Conservation (phyloP, 345 rosid species). For the Arabis alpina region DNA sequence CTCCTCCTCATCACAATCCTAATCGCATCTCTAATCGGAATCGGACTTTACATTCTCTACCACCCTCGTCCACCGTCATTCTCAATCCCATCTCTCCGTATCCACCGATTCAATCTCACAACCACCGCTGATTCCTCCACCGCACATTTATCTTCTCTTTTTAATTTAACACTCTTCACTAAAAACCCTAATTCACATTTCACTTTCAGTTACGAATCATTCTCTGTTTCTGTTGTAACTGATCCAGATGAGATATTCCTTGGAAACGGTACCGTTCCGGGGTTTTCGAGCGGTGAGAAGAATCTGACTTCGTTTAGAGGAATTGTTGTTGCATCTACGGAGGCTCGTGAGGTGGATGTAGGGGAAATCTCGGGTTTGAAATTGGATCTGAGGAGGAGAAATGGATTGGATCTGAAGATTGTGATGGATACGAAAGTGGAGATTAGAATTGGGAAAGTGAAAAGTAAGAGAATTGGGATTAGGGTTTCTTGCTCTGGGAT, state of each 20-base stretch:
- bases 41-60: conserved; percentile 70
- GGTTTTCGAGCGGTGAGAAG: conserved; percentile 54
- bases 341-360: conserved; percentile 60
- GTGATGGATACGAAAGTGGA: conserved; percentile 68
- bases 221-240: conserved; percentile 42
- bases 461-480: conserved; percentile 73
- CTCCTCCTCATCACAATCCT: conserved; percentile 56
- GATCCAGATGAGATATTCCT: conserved; percentile 52
- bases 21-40: conserved; percentile 59
- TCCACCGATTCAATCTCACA: conserved; percentile 66
- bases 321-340: conserved; percentile 48
- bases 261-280: conserved; percentile 72
- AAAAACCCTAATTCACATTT: conserved; percentile 74
- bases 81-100: conserved; percentile 63
- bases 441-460: conserved; percentile 52
- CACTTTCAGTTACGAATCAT: conserved; percentile 63
- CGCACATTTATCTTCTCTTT: conserved; percentile 57
- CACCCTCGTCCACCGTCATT: conserved; percentile 71
- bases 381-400: conserved; percentile 65
- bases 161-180: conserved; percentile 71
- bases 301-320: conserved; percentile 64
- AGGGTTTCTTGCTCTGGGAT: conserved; percentile 66
- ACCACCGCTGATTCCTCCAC: conserved; percentile 62
- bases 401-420: conserved; percentile 55
- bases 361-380: conserved; percentile 56